Conservation (phyloP, 2,329 filamentous ascomycete species). For the Aspergillus alliaceus region DNA sequence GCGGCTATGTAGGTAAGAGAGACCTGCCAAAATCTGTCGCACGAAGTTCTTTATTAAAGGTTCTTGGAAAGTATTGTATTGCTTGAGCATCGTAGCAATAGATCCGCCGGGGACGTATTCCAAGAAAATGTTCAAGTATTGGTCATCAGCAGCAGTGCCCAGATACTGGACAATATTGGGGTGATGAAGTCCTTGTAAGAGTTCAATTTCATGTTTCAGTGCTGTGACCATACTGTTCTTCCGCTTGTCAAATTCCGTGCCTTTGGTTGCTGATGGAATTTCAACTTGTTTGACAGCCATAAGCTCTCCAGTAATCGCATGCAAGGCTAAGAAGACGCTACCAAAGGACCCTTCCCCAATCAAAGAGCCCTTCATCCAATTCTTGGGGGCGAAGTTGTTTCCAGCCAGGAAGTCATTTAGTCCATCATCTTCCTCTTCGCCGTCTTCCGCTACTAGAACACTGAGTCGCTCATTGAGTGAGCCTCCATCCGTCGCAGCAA, state of each 20-base stretch:
- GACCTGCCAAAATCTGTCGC: conserved; percentile 86
- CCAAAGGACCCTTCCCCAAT: conserved; percentile 98
- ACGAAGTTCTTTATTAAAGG: conserved; percentile 95
- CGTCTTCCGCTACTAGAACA: conserved; percentile 83
- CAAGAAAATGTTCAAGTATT: conserved; percentile 98
- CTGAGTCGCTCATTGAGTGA: conserved; percentile 81
- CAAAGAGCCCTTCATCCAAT: conserved; percentile 98
- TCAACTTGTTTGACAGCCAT: conserved; percentile 99
- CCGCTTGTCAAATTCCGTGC: conserved; percentile 75
- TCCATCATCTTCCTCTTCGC: conserved; percentile 87
- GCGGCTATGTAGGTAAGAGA: conserved; percentile 88
- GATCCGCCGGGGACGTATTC: conserved; percentile 98
- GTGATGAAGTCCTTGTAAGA: conserved; percentile 90
- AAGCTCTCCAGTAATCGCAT: conserved; percentile 93
- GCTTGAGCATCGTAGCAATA: conserved; percentile 97
- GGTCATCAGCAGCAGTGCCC: conserved; percentile 86
- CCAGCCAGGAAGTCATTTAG: conserved; percentile 86
- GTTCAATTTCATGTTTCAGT: conserved; percentile 91
- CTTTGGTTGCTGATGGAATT: conserved; percentile 76
- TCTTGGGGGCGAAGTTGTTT: conserved; percentile 93
- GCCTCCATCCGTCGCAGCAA: conserved; percentile 61
- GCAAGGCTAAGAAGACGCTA: conserved; percentile 89
- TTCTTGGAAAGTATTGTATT: conserved; percentile 92
- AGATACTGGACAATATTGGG: conserved; percentile 98
- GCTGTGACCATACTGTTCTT: conserved; percentile 99